Evolutionary conservation across 2,329 filamentous ascomycete species (phyloP), one percentile per base, ranked within the genome.

Genomic region (Plectosphaerella sp.): DNA sequence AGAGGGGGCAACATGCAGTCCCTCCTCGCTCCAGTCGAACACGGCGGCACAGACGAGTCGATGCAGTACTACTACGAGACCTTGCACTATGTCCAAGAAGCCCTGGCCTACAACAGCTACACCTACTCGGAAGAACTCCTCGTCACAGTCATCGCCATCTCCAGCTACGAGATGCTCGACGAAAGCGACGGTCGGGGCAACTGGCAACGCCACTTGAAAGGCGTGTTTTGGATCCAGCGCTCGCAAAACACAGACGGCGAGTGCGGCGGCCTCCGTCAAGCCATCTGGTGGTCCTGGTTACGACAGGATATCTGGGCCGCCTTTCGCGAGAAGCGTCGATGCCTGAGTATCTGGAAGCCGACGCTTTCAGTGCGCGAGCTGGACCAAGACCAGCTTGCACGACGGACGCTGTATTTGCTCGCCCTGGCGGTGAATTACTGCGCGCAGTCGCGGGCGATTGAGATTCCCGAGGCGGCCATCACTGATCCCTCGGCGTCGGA

Each of bases 161-260:
- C 79, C 12, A 81, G 80, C 0, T 86, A 86, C 57, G 83, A 86
- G 63, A 86, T 86, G 83, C 75, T 86, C n/a, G 79, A 83, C 49
- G 78, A 75, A 3, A 75, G 76, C 6, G 78, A 75, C 3, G 75
- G 76, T 4, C 73, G 75, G 16, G 60, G 63, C 63, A 78, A 63
- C 45, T 86, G 83, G 83, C 79, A 86, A 54, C 69, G 80, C 3
- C 83, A 87, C 60, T 68, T 86, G 0, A 80, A 84, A 59, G 83
- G 83, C 0, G 80, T 85, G 1, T 87, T 86, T 57, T 85, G 82
- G 78, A 86, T 86, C 15, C 78, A 85, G 52, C 69, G 82, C n/a
- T 82, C 77, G 1, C 80, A 83, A 49, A 73, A 83, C 47, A 82
- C 83, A 45, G 74, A 86, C 51, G 83, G 81, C 2, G 80, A 80